phyloP scores from a whole-genome alignment of 2,329 filamentous ascomycete species.

The Colletotrichum higginsianum region DNA sequence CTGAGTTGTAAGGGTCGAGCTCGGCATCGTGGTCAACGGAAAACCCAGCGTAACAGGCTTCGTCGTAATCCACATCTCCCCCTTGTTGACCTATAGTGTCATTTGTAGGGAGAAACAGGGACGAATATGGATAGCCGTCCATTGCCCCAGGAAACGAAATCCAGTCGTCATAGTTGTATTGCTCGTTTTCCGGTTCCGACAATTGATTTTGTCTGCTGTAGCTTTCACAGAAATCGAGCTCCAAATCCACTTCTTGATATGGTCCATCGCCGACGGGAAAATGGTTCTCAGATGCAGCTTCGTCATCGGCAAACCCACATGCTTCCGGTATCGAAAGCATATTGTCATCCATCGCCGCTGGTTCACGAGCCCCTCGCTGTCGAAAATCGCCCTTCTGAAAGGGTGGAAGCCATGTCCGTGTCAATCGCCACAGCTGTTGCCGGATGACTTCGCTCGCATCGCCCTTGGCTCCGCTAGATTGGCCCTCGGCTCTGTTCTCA shows the following conservation, averaged over 20 bases:
- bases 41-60: neutral
- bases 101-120: neutral
- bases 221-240: neutral
- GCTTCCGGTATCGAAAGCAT: neutral
- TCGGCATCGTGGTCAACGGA: neutral
- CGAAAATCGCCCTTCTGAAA: slow-evolving; percentile 52
- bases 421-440: slow-evolving; percentile 42
- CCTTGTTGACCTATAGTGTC: neutral
- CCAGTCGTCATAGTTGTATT: neutral
- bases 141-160: neutral
- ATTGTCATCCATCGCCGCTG: neutral
- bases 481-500: neutral
- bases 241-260: neutral
- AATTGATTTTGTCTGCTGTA: neutral
- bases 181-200: neutral
- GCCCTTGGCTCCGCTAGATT: neutral
- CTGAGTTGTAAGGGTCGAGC: neutral
- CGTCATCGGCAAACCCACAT: neutral
- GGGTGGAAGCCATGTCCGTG: slow-evolving; percentile 49
- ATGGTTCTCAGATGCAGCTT: neutral
- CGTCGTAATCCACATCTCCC: neutral
- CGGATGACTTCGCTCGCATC: neutral
- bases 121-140: neutral
- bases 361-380: slow-evolving; percentile 52
- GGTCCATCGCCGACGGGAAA: neutral